These are phyloP conservation scores for Euryodendron excelsum DNA, from an alignment of 148 eudicot genomes.

Conservation along the genomic window DNA sequence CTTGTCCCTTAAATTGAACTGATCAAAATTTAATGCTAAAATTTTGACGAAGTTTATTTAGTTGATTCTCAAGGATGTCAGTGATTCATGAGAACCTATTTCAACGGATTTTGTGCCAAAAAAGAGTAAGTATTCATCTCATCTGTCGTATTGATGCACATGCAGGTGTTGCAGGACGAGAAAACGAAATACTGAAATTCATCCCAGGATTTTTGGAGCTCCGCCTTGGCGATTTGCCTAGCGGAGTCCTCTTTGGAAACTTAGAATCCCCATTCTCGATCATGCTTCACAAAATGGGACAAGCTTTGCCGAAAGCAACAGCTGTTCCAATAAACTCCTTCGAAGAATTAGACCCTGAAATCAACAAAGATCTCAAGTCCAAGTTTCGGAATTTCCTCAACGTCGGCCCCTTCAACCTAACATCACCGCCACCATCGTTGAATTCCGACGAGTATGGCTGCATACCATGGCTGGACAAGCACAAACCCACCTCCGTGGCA, in stretches of 20 bases:
- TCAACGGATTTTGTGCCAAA: neutral
- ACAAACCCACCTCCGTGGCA: slow-evolving; percentile 26
- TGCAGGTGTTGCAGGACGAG: slow-evolving; percentile 26
- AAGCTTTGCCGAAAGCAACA: slow-evolving; percentile 33
- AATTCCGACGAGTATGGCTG: slow-evolving; percentile 33
- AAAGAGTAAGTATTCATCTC: neutral
- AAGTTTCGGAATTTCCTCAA: slow-evolving; percentile 39
- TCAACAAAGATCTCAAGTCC: slow-evolving; percentile 37
- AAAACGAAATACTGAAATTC: slow-evolving; percentile 28
- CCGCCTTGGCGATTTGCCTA: slow-evolving; percentile 42
- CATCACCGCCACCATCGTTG: slow-evolving; percentile 19
- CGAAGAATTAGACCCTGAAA: slow-evolving; percentile 41
- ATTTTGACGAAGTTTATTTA: no score
- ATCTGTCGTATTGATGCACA: neutral
- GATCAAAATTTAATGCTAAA: no score
- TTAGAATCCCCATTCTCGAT: slow-evolving; percentile 40
- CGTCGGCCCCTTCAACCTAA: slow-evolving; percentile 54
- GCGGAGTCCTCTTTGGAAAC: slow-evolving; percentile 41
- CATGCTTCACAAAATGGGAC: slow-evolving; percentile 56
- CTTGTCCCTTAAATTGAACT: no score
- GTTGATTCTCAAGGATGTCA: no score
- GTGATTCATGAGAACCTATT: no score
- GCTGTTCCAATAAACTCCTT: slow-evolving; percentile 49
- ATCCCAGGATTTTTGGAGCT: slow-evolving; percentile 50
- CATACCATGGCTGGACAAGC: slow-evolving; percentile 54